Evolutionary conservation across 208 protist genomes (phyloP), one percentile per base, ranked within the genome.

Genomic region (Leishmania guyanensis): DNA sequence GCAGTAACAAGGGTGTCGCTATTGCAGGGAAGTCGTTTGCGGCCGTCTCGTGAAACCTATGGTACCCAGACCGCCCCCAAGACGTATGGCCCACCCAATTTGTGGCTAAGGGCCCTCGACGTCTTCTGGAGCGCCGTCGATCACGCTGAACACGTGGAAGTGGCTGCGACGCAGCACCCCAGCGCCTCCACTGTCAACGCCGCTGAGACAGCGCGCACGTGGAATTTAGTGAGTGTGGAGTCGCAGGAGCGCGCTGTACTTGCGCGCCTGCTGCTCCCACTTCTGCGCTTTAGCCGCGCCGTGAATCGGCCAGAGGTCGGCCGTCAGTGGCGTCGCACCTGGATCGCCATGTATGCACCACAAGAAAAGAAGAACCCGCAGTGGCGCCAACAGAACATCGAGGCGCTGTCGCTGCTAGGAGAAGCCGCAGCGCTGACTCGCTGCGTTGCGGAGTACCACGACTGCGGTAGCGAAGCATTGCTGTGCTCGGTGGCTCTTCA

Each of bases 121-220:
- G 88, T 96, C 39, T 96, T 91, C 79, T 94, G 92, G 92, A 84
- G 83, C n/a, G 92, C 92, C 0, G 90, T 96, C 33, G 89, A 94
- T 66, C 92, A 96, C 17, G 39, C 39, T 26, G 74, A 20, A 2
- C 20, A 16, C 1, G 33, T 26, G 39, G 36, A 48, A 16, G 50
- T 66, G 16, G 33, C 39, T 14, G 50, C 46, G n/a, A 2, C 36
- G 3, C 56, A 46, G 6, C 10, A 39, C n/a, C 6, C 53, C 29
- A 22, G 22, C 36, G 5, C 26, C 5, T 65, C n/a, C 17, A 5
- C 36, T 22, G 17, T n/a, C n/a, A 33, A 43, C 5, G 46, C 43
- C 54, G 26, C 48, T 12, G 50, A n/a, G 2, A 48, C 2, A 65
- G 26, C 56, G 20, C 54, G 20, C 9, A 0, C 20, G n/a, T 46